Percentiles rank a stretch among this genome's conserved stretches.
phyloP scores from a whole-genome alignment of 129 eudicot genomes.

The Chrysanthemum seticuspe region DNA sequence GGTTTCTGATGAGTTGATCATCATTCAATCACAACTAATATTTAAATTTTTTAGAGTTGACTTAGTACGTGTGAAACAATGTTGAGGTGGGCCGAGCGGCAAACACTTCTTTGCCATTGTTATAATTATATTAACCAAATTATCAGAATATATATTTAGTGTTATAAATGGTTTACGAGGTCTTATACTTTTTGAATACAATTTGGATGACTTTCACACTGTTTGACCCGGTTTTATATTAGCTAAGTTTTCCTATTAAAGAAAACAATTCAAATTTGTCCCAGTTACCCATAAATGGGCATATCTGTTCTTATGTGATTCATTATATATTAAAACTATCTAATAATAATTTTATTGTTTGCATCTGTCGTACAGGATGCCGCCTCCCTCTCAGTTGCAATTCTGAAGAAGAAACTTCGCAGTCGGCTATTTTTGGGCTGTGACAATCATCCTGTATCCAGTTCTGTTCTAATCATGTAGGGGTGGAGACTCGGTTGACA shows the following conservation, averaged over 20 bases:
- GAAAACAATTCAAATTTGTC: not conserved
- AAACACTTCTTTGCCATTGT: too few relatives aligned
- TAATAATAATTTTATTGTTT: constrained; percentile 4
- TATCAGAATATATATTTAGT: too few relatives aligned
- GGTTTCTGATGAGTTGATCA: too few relatives aligned
- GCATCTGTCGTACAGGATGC: constrained; percentile 68
- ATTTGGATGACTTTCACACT: not conserved
- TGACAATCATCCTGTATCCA: constrained; percentile 88
- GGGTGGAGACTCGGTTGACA: too few relatives aligned
- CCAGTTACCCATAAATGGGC: not conserved
- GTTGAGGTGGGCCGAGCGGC: too few relatives aligned
- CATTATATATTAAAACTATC: not conserved
- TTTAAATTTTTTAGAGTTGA: too few relatives aligned
- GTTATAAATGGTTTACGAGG: not conserved
- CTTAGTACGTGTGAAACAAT: too few relatives aligned
- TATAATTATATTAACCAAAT: too few relatives aligned
- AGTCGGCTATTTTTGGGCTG: constrained; percentile 76
- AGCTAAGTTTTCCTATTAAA: too few relatives aligned
- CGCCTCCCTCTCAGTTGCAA: constrained; percentile 70
- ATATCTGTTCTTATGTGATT: not conserved
- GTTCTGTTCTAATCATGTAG: constrained; percentile 39
- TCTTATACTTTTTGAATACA: not conserved
- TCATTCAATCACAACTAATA: too few relatives aligned
- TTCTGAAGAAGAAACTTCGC: constrained; percentile 72
- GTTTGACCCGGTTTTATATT: not conserved